These are phyloP conservation scores for Gomphus bonarii DNA, from an alignment of 1,284 basidiomycete genomes.

Conservation along the genomic window DNA sequence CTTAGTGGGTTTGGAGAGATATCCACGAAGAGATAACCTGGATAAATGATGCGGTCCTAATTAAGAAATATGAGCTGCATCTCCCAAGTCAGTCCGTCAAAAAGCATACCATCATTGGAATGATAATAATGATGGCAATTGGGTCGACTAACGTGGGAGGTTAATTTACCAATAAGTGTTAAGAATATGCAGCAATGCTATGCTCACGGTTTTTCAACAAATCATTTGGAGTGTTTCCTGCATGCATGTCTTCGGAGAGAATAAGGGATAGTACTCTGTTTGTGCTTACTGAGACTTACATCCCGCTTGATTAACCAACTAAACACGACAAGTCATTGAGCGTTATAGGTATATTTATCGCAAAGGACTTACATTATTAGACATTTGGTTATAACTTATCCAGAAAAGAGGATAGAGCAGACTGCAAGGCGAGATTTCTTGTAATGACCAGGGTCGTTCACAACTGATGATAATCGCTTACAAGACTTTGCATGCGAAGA, in stretches of 20 bases:
- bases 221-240: constrained; percentile 9
- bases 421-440: neutral
- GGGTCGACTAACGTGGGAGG: constrained; percentile 1
- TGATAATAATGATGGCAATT: constrained; percentile 9
- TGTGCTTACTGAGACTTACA: neutral
- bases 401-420: constrained; percentile 9
- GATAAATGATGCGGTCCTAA: constrained; percentile 10
- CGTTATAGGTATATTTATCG: neutral
- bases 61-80: neutral
- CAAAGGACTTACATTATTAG: constrained; percentile 1
- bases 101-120: constrained; percentile 6
- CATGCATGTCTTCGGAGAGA: constrained; percentile 5
- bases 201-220: constrained; percentile 8
- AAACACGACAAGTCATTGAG: neutral
- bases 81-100: neutral
- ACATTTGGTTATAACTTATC: constrained; percentile 10
- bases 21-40: neutral
- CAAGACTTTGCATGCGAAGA: constrained; percentile 34
- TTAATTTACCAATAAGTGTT: neutral
- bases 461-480: neutral
- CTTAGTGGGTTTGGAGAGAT: neutral
- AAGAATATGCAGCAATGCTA: neutral
- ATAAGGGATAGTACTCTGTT: neutral
- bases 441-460: neutral
- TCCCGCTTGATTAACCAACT: constrained; percentile 10